Conservation (phyloP, 225 moss, liverwort and hornwort genomes). For the Climacium dendroides region DNA sequence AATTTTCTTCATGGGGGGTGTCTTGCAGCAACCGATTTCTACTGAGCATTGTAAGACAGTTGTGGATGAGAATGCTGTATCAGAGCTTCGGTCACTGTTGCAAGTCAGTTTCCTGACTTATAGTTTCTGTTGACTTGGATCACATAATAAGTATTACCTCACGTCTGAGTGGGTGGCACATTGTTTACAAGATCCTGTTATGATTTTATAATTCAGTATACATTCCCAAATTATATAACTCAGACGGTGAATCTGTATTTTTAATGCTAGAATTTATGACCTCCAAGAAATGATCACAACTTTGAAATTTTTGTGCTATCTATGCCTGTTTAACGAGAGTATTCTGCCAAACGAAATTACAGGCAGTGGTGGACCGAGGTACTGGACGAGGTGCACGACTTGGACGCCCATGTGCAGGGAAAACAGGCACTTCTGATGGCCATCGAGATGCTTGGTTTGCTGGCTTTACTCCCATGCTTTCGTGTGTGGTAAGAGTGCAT, state of each 20-base stretch:
- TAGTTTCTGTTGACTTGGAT: neutral
- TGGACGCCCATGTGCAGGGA: slow-evolving; percentile 90
- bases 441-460: slow-evolving; percentile 99
- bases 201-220: neutral
- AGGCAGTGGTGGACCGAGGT: slow-evolving; percentile 90
- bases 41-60: slow-evolving; percentile 18
- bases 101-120: slow-evolving; percentile 35
- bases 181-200: neutral
- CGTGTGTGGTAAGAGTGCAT: slow-evolving; percentile 63
- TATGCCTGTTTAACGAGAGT: neutral
- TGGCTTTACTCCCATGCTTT: slow-evolving; percentile 90
- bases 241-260: neutral
- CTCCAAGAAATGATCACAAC: neutral
- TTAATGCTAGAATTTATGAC: neutral
- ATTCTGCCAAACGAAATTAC: neutral
- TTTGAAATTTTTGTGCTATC: neutral
- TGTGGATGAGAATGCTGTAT: slow-evolving; percentile 63
- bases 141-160: neutral
- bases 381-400: slow-evolving; percentile 76
- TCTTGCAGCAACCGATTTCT: slow-evolving; percentile 18
- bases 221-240: neutral
- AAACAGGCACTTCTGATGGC: slow-evolving; percentile 90
- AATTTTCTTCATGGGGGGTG: neutral
- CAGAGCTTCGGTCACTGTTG: slow-evolving; percentile 80
- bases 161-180: neutral